Base-by-base conservation (phyloP, 2,329 filamentous ascomycete species). In the Thelonectria rubi region DNA sequence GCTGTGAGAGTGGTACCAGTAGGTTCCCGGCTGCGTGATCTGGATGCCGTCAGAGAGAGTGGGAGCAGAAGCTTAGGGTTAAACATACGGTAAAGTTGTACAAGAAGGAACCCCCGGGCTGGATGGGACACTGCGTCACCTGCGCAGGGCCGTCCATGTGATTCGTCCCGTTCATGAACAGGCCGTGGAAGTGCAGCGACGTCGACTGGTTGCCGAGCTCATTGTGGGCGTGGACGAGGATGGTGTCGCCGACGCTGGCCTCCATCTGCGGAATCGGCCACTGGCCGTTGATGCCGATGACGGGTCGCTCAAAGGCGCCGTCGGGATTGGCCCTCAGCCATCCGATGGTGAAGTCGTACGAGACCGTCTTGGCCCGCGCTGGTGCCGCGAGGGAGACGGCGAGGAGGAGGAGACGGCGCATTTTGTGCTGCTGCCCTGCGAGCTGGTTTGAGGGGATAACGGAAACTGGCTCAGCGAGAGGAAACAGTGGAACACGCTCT, bases 1-100 rank as follows among this genome's bases (percentile, higher is more conserved):
- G 10, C 82, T 82, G 70, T 92, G 90, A 2, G 88, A 90, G 72
- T 92, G 90, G 65, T 93, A 93, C 91, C 91, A 93, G 75, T 91
- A 93, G 0, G 90, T 91, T 30, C 91, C 91, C 0, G 88, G 83
- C 79, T 92, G 89, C 53, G 86, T 74, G 42, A 84, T 76, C 88
- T 83, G 12, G 0, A 2, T 4, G 15, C 54, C 14, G 62, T 24
- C 24, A 61, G 18, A n/a, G 1, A 2, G 43, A 46, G 2, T 20
- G 17, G n/a, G 0, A 0, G 21, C 1, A 15, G 0, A 1, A 37
- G 12, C 5, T 14, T n/a, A 30, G 5, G 17, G 12, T 7, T 14
- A 3, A 18, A 43, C 75, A 72, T 73, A 89, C 86, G 2, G 83
- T 89, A 72, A 92, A 91, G 73, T 90, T 85, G 75, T 92, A 93